Evolutionary conservation across 129 eudicot species (phyloP), one percentile per base, ranked within the genome.

Genomic region (Flaveria bidentis): DNA sequence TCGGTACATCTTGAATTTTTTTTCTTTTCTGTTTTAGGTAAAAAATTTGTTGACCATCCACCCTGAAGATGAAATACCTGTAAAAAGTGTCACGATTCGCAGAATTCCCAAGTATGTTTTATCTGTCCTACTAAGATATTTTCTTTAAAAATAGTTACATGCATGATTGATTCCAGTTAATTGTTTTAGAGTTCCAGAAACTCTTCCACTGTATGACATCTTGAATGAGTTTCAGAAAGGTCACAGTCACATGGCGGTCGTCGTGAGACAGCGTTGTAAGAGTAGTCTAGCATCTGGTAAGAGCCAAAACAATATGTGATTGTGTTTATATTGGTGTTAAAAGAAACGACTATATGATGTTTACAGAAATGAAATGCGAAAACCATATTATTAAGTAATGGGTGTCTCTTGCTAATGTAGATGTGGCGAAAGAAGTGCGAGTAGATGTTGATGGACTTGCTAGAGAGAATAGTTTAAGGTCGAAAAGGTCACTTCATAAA

Each of bases 191-290:
- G 98, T 93, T 76, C 84, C 88, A 61, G 98, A 88, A 72, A 82
- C 85, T 10, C 69, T 88, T 86, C 97, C 98, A 15, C 76, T 93
- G 46, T 93, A 93, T 76, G 98, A 93, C 85, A 93, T 93, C 28
- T 72, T 93, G 72, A 91, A 93, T 60, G 98, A 93, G 76, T 93
- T 93, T 70, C 98, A 93, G 81, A 93, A 93, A 80, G 98, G 98
- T 73, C 93, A 88, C 79, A 93, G 98, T 67, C 98, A 93, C 87
- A 93, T 93, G 98, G 98, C 97, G 12, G 93, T 89, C 67, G 97
- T 93, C 42, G 82, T 91, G 46, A 86, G 85, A 74, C 93, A 76
- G 57, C 57, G 78, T 17, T 30, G 28, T 17, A 75, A 67, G 53
- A 85, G 58, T 44, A 82, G 71, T 55, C 80, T 75, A 10, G 23